phyloP scores from a whole-genome alignment of 2,329 filamentous ascomycete genomes.

The Leptographium wingfieldii region DNA sequence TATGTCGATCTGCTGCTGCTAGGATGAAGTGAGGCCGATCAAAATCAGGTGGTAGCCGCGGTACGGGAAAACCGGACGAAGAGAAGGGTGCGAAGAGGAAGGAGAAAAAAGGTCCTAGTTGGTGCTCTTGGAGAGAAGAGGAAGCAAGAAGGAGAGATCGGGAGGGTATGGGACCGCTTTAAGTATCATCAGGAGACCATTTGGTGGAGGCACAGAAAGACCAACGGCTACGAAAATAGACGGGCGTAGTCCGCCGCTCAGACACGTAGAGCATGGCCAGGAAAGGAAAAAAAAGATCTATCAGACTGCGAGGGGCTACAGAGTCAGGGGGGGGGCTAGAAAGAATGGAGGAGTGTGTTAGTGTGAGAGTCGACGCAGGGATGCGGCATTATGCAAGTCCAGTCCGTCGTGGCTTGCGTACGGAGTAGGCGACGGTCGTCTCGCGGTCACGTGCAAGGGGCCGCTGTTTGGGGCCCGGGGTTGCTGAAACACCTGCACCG shows the following conservation, averaged over 20 bases:
- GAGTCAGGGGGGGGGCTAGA: not conserved
- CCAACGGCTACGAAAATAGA: not conserved
- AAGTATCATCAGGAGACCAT: not conserved
- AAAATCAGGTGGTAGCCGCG: not conserved
- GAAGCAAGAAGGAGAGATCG: not conserved
- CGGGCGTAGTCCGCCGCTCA: not conserved
- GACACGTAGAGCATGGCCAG: not conserved
- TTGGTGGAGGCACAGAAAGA: not conserved
- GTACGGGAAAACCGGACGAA: not conserved
- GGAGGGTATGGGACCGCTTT: not conserved
- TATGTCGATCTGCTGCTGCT: not conserved
- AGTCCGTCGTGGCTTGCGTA: too few species aligned
- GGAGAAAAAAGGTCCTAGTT: not conserved
- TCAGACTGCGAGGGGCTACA: not conserved
- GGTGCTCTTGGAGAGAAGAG: not conserved
- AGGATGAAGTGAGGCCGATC: not conserved
- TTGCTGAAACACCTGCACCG: not conserved
- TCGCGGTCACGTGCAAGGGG: not conserved
- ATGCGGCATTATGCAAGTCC: not conserved
- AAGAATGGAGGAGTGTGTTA: not conserved
- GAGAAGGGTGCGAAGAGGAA: not conserved
- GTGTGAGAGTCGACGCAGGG: not conserved
- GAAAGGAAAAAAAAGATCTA: not conserved
- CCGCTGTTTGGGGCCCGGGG: slow-evolving; percentile 1
- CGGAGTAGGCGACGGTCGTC: not conserved